Evolutionary conservation across 148 eudicot genomes (phyloP).

Genomic region (Rhododendron ferrugineum): DNA sequence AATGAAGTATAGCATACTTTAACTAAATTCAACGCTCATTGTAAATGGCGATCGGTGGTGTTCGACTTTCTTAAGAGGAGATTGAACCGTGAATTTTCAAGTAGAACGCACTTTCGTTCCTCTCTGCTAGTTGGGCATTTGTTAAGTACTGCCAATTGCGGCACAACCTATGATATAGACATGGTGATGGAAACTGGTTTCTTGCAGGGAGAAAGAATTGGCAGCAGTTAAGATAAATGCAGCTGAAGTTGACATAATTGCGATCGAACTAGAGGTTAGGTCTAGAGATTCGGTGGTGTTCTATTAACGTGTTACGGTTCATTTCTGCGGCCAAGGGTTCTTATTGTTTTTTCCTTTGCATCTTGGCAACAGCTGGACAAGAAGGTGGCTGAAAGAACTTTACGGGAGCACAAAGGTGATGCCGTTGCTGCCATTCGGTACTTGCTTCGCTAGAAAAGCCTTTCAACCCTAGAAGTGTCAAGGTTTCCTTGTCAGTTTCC

Average conservation of each 20-base stretch:
- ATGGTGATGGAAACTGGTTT: background rate
- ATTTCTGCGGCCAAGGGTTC: background rate
- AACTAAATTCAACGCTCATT: background rate
- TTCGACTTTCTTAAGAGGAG: background rate
- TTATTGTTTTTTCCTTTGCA: background rate
- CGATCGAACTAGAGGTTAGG: constrained; percentile 86
- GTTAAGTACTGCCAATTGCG: background rate
- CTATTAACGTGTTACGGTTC: background rate
- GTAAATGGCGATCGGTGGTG: background rate
- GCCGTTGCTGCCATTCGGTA: constrained; percentile 82
- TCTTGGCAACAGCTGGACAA: constrained; percentile 60
- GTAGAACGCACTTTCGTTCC: background rate
- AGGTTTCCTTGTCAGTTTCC: background rate
- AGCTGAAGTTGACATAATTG: constrained; percentile 81
- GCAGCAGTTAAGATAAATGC: constrained; percentile 94
- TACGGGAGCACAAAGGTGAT: constrained; percentile 97
- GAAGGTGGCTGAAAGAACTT: constrained; percentile 91
- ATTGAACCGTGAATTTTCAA: background rate
- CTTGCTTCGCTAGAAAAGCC: constrained; percentile 39
- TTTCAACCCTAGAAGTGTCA: background rate
- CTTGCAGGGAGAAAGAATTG: constrained; percentile 76
- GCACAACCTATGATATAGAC: background rate
- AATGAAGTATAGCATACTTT: background rate
- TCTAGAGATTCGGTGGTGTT: background rate
- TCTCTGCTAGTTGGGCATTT: background rate